Percentiles rank a stretch among this genome's conserved stretches.
Evolutionary conservation across 176 grass and related monocot species (phyloP).

Genomic region (Zoysia japonica): DNA sequence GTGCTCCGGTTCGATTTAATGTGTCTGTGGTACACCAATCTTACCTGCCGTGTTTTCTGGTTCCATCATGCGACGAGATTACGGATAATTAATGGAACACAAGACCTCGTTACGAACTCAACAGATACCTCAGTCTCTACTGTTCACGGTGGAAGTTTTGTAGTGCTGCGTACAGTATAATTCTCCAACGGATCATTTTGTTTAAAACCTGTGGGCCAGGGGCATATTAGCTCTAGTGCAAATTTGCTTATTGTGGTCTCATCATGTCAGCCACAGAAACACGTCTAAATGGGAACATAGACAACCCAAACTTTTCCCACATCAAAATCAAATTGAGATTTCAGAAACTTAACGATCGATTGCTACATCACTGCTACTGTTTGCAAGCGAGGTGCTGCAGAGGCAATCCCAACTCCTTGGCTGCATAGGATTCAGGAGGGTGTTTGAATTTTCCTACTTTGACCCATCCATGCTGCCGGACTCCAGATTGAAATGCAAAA

Average conservation of each 20-base stretch:
- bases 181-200: not conserved
- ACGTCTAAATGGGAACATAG: not conserved
- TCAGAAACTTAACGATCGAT: not conserved
- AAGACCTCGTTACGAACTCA: not conserved
- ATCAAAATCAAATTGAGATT: not conserved
- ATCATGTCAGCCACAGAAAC: not conserved
- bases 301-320: not conserved
- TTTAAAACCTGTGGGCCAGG: not conserved
- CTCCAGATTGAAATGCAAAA: not conserved
- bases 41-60: not conserved
- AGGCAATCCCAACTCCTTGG: not conserved
- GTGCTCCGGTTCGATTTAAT: not conserved
- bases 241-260: not conserved
- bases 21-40: not conserved
- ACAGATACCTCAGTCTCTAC: not conserved
- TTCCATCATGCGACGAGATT: constrained; percentile 22
- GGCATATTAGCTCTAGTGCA: not conserved
- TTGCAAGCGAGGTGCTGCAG: not conserved
- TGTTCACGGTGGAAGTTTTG: not conserved
- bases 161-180: too few relatives aligned
- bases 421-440: constrained; percentile 11
- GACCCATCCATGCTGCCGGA: not conserved
- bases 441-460: constrained; percentile 25
- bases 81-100: not conserved
- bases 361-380: not conserved